phyloP scores from a whole-genome alignment of 805 yeast species.

The Yamadazyma paraphyllophila region DNA sequence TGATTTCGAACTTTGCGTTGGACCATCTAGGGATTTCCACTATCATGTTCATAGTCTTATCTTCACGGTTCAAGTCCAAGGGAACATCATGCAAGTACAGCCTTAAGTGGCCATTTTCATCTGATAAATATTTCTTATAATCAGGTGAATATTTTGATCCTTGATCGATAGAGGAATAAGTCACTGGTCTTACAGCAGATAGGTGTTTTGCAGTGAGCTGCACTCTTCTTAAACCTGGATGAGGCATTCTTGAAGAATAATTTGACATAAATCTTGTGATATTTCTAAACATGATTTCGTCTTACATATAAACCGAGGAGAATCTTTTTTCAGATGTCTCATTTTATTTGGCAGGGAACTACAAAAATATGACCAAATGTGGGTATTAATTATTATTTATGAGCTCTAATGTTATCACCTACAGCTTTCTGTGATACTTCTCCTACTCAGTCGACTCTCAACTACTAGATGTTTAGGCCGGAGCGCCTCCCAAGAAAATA shows the following conservation, averaged over 20 bases:
- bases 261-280: neutral
- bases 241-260: neutral
- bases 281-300: neutral
- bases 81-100: constrained; percentile 78
- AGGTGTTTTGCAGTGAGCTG: constrained; percentile 6
- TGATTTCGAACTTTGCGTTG: constrained; percentile 80
- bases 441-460: too few relatives aligned
- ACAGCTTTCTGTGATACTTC: too few relatives aligned
- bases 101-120: constrained; percentile 42
- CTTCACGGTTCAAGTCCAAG: constrained; percentile 41
- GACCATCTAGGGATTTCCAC: constrained; percentile 62
- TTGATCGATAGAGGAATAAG: constrained; percentile 12
- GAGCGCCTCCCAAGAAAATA: constrained; percentile 30
- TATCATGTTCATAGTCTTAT: constrained; percentile 44
- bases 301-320: neutral
- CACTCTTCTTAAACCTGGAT: constrained; percentile 2
- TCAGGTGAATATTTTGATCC: constrained; percentile 37
- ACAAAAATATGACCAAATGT: neutral
- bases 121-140: constrained; percentile 45
- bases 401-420: neutral
- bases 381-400: constrained; percentile 4
- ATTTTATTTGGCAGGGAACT: neutral
- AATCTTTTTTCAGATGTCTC: neutral
- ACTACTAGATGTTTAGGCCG: too few relatives aligned
- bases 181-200: neutral